phyloP scores from a whole-genome alignment of 2,329 filamentous ascomycete species.

The Aspergillus sojae region DNA sequence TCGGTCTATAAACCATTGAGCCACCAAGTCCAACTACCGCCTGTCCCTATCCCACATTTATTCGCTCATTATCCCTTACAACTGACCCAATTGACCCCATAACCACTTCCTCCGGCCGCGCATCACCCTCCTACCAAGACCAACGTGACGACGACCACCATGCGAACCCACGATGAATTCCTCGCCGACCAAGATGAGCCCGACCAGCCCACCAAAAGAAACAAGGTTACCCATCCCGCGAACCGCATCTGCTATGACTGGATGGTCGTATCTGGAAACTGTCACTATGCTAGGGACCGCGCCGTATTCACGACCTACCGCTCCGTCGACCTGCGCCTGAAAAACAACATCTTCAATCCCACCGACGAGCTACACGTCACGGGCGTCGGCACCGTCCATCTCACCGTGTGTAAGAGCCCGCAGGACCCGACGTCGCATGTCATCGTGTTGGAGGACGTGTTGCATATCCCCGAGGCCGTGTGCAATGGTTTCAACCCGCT shows the following conservation, averaged over 20 bases:
- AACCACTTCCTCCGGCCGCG: not conserved
- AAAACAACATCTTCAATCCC: slow-evolving; percentile 27
- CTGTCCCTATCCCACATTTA: no score
- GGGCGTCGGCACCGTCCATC: slow-evolving; percentile 37
- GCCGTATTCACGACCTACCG: slow-evolving; percentile 35
- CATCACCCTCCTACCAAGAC: not conserved
- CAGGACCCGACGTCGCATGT: slow-evolving; percentile 25
- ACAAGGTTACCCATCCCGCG: slow-evolving; percentile 30
- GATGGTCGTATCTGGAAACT: slow-evolving; percentile 33
- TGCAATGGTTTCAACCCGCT: slow-evolving; percentile 37
- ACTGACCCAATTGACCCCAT: not conserved
- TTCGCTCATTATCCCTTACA: not conserved
- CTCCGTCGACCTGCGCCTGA: slow-evolving; percentile 21
- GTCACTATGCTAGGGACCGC: slow-evolving; percentile 37
- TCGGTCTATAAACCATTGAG: not conserved
- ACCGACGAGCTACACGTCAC: slow-evolving; percentile 29
- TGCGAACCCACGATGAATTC: slow-evolving; percentile 17
- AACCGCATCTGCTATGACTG: slow-evolving; percentile 40
- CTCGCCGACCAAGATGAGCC: slow-evolving; percentile 2
- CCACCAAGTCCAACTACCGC: not conserved
- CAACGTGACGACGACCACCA: not conserved
- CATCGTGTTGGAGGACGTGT: slow-evolving; percentile 34
- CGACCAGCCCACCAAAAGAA: slow-evolving; percentile 15
- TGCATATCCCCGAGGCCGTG: slow-evolving; percentile 38
- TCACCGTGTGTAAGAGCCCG: slow-evolving; percentile 27